Evolutionary conservation across 805 yeast species (phyloP).

Genomic region (Candida xyloterini): DNA sequence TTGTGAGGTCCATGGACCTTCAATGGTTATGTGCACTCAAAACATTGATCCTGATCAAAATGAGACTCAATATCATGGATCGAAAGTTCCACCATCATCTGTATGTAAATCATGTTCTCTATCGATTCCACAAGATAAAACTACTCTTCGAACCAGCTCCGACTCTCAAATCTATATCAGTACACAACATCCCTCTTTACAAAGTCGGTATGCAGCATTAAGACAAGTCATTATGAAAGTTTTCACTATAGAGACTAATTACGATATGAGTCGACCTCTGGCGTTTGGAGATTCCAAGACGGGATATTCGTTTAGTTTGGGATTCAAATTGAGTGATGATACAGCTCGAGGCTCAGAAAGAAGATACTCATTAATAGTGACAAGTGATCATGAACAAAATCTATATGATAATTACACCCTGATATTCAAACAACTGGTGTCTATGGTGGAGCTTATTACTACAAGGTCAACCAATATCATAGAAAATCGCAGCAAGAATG

Average conservation of each 20-base stretch:
- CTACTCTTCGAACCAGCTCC: conserved; percentile 32
- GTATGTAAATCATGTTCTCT: conserved; percentile 60
- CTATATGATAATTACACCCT: conserved; percentile 55
- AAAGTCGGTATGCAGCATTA: conserved; percentile 50
- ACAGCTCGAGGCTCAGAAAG: conserved; percentile 75
- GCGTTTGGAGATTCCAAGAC: conserved; percentile 59
- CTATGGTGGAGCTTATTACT: conserved; percentile 40
- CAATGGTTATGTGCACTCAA: conserved; percentile 63
- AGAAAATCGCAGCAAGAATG: conserved; percentile 21
- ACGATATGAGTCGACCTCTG: conserved; percentile 57
- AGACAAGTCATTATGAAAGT: conserved; percentile 61
- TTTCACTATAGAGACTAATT: conserved; percentile 63
- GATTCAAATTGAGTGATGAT: conserved; percentile 60
- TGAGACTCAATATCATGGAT: conserved; percentile 35
- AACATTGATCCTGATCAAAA: conserved; percentile 20
- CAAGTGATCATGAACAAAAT: conserved; percentile 51
- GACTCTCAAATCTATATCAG: conserved; percentile 39
- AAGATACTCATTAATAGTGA: conserved; percentile 57
- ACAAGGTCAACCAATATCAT: conserved; percentile 19
- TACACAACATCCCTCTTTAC: conserved; percentile 58
- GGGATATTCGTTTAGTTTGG: conserved; percentile 58
- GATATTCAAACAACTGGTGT: conserved; percentile 39
- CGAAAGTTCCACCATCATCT: conserved; percentile 36
- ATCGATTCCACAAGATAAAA: conserved; percentile 40
- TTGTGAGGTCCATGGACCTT: conserved; percentile 77